Percentiles rank a stretch among this genome's conserved stretches.
Evolutionary conservation across 1,139 yeast species (phyloP).

Genomic region (Candida glucosophila): DNA sequence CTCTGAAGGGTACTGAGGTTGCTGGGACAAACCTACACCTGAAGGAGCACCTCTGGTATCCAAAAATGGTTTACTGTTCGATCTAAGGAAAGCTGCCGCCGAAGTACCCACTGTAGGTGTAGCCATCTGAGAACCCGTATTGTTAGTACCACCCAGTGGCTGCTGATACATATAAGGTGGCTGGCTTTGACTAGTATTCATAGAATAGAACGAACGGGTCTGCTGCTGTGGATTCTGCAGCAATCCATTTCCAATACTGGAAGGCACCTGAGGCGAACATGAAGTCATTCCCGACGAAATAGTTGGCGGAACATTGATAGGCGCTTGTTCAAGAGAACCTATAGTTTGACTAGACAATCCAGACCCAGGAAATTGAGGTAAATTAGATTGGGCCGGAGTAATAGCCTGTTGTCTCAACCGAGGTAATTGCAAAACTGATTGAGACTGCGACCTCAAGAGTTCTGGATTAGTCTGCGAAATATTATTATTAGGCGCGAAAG

Average conservation of each 20-base stretch:
- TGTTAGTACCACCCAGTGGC: slow-evolving; percentile 3
- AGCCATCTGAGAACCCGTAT: too few relatives aligned
- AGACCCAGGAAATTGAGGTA: slow-evolving; percentile 23
- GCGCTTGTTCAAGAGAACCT: slow-evolving; percentile 5
- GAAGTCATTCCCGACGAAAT: too few relatives aligned
- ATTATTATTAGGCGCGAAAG: slow-evolving; percentile 9
- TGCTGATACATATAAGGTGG: slow-evolving; percentile 8
- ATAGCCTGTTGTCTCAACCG: slow-evolving; percentile 35
- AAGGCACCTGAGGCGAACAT: slow-evolving; percentile 11
- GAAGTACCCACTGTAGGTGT: slow-evolving; percentile 7
- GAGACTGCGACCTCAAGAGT: slow-evolving; percentile 43
- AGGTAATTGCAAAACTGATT: slow-evolving; percentile 43
- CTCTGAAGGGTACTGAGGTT: slow-evolving; percentile 12
- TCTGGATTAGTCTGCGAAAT: slow-evolving; percentile 26
- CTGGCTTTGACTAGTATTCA: too few relatives aligned
- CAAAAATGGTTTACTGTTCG: slow-evolving; percentile 41
- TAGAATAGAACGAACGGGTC: too few relatives aligned
- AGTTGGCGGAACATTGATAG: too few relatives aligned
- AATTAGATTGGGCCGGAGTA: slow-evolving; percentile 31
- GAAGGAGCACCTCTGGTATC: slow-evolving; percentile 38
- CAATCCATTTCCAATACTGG: too few relatives aligned
- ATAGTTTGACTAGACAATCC: too few relatives aligned
- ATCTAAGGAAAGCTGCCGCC: slow-evolving; percentile 36
- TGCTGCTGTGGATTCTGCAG: slow-evolving; percentile 9
- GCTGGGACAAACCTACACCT: slow-evolving; percentile 8